Evolutionary conservation across 2,329 filamentous ascomycete species (phyloP).

Genomic region (Pseudopyricularia cyperi): DNA sequence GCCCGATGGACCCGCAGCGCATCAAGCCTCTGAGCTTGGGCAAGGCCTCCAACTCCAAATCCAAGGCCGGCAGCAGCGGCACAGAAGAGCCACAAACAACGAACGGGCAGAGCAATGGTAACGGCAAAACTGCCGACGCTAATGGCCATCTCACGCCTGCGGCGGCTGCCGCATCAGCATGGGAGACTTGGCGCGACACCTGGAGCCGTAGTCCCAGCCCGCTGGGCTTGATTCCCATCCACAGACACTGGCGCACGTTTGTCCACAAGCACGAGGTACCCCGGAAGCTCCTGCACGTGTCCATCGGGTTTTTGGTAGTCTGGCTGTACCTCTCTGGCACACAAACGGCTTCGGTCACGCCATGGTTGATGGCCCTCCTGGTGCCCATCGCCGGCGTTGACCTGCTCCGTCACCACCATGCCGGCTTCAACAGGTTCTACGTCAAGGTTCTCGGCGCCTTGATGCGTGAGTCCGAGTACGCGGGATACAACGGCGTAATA

Average conservation of each 20-base stretch:
- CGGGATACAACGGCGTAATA: conserved; percentile 92
- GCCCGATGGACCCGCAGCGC: conserved; percentile 39
- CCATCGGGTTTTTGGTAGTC: conserved; percentile 87
- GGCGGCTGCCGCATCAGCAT: conserved; percentile 35
- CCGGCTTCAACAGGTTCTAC: conserved; percentile 75
- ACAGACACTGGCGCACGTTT: conserved; percentile 80
- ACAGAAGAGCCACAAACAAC: conserved; percentile 11
- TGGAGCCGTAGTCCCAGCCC: conserved; percentile 87
- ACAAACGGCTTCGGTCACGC: conserved; percentile 66
- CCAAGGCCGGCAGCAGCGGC: not conserved
- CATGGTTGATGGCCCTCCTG: conserved; percentile 67
- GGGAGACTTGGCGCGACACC: conserved; percentile 65
- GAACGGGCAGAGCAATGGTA: conserved; percentile 8
- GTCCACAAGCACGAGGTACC: conserved; percentile 97
- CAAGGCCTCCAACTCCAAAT: not conserved
- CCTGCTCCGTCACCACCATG: conserved; percentile 68
- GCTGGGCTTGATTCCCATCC: conserved; percentile 87
- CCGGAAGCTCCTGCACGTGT: conserved; percentile 84
- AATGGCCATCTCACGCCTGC: conserved; percentile 65
- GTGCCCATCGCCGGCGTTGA: conserved; percentile 77
- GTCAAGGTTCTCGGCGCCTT: conserved; percentile 74
- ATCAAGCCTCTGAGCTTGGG: not conserved
- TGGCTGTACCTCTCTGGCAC: conserved; percentile 72
- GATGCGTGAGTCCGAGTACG: conserved; percentile 94
- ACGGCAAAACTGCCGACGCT: conserved; percentile 11